These are phyloP conservation scores for Clavispora santaluciae DNA, from an alignment of 805 yeast genomes.

Conservation along the genomic window DNA sequence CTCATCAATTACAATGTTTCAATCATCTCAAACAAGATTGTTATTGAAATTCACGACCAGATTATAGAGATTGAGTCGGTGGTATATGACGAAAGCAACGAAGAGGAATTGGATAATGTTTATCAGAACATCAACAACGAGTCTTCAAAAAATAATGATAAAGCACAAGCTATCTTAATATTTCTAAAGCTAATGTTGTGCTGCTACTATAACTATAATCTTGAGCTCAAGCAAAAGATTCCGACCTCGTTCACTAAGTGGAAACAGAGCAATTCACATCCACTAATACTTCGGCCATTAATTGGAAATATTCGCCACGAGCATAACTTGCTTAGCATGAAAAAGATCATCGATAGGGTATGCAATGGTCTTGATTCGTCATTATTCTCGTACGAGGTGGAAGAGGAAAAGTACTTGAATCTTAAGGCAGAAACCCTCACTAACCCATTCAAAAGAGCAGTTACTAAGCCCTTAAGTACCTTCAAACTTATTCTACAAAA, in stretches of 20 bases:
- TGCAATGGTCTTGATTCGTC: slow-evolving; percentile 8
- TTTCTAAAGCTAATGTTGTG: slow-evolving; percentile 59
- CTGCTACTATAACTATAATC: slow-evolving; percentile 48
- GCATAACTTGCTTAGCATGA: slow-evolving; percentile 26
- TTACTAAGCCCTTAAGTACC: slow-evolving; percentile 33
- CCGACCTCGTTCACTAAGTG: slow-evolving; percentile 45
- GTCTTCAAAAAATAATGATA: slow-evolving; percentile 27
- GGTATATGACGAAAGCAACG: slow-evolving; percentile 36
- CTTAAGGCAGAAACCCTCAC: slow-evolving; percentile 12
- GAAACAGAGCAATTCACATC: slow-evolving; percentile 40
- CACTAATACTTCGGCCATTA: slow-evolving; percentile 50
- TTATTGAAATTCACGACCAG: slow-evolving; percentile 61
- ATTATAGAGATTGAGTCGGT: slow-evolving; percentile 68
- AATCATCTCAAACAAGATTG: slow-evolving; percentile 58
- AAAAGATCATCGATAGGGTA: slow-evolving; percentile 24
- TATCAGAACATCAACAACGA: slow-evolving; percentile 28
- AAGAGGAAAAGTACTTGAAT: slow-evolving; percentile 23
- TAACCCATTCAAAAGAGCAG: slow-evolving; percentile 37
- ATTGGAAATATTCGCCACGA: slow-evolving; percentile 58
- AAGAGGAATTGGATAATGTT: slow-evolving; percentile 29
- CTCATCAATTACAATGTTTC: slow-evolving; percentile 66
- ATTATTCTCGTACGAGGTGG: slow-evolving; percentile 2
- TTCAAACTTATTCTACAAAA: slow-evolving; percentile 22
- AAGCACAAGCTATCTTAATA: slow-evolving; percentile 51
- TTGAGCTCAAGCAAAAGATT: slow-evolving; percentile 37